Percentiles rank a stretch among this genome's conserved stretches.
These are phyloP conservation scores for Pestalotiopsis fici DNA, from an alignment of 2,329 filamentous ascomycete genomes.

Conservation along the genomic window DNA sequence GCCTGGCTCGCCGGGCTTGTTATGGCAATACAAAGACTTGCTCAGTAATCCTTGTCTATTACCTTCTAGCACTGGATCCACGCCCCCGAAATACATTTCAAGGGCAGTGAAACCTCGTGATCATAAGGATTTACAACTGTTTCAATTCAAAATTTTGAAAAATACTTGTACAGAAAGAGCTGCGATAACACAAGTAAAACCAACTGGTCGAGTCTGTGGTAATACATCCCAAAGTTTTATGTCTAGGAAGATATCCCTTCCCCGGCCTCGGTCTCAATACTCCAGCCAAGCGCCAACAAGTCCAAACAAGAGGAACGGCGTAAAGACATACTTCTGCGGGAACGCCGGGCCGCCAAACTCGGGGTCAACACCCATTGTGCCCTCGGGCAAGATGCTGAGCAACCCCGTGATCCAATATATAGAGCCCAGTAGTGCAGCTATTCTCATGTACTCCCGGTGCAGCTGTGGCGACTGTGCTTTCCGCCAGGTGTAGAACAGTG, in stretches of 20 bases:
- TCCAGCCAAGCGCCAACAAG: constrained; percentile 19
- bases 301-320: constrained; percentile 21
- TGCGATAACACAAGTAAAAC: too few species aligned
- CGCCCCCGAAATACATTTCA: too few species aligned
- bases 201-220: too few species aligned
- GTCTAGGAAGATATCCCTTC: too few species aligned
- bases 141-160: too few species aligned
- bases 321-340: constrained; percentile 37
- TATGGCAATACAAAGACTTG: background rate
- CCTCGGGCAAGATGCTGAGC: constrained; percentile 36
- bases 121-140: too few species aligned
- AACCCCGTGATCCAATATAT: constrained; percentile 44
- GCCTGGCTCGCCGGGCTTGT: constrained; percentile 1
- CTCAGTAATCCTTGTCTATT: too few species aligned
- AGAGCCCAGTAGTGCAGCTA: constrained; percentile 36
- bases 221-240: too few species aligned
- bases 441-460: constrained; percentile 30
- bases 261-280: background rate
- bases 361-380: constrained; percentile 39
- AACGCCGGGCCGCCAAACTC: constrained; percentile 45
- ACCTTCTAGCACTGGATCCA: too few species aligned
- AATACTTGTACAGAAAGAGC: too few species aligned
- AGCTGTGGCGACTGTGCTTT: constrained; percentile 18
- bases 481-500: constrained; percentile 41
- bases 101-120: too few species aligned